phyloP scores from a whole-genome alignment of 257 asterid genomes.

The Lithospermum erythrorhizon region DNA sequence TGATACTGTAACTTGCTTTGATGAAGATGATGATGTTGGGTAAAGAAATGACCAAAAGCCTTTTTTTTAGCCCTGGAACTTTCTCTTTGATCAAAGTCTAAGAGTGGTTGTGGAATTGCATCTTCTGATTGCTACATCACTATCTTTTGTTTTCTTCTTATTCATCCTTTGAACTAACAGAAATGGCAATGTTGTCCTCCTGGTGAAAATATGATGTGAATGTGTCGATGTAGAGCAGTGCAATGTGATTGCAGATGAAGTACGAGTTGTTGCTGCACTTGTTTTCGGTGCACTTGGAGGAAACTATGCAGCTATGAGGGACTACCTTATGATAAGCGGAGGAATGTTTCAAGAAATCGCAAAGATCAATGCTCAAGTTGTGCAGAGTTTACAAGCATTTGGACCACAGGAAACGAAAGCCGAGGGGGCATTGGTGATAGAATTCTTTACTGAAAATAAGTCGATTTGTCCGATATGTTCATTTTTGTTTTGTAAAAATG shows the following conservation, averaged over 20 bases:
- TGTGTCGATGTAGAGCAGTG: not conserved
- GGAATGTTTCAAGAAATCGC: slow-evolving; percentile 8
- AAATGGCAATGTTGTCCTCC: slow-evolving; percentile 55
- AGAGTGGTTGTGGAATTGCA: no score
- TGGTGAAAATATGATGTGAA: slow-evolving; percentile 15
- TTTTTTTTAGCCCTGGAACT: slow-evolving; percentile 35
- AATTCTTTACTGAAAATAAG: no score
- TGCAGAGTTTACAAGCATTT: slow-evolving; percentile 5
- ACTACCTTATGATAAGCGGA: slow-evolving; percentile 4
- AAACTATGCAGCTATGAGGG: slow-evolving; percentile 3
- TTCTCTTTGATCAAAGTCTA: slow-evolving; percentile 32
- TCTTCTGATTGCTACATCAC: slow-evolving; percentile 48
- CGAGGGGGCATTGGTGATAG: slow-evolving; percentile 1
- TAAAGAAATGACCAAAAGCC: slow-evolving; percentile 83
- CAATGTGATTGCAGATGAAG: slow-evolving; percentile 20
- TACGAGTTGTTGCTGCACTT: not conserved
- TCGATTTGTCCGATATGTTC: no score
- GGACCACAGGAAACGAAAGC: slow-evolving; percentile 2
- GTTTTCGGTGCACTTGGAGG: slow-evolving; percentile 4
- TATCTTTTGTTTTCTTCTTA: slow-evolving; percentile 34
- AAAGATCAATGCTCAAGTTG: not conserved
- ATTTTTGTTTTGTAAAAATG: no score
- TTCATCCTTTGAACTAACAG: slow-evolving; percentile 36
- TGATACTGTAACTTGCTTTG: slow-evolving; percentile 27
- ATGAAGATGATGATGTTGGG: slow-evolving; percentile 28